phyloP scores from a whole-genome alignment of 2,329 filamentous ascomycete species.

The Corniculantispora saksenae region DNA sequence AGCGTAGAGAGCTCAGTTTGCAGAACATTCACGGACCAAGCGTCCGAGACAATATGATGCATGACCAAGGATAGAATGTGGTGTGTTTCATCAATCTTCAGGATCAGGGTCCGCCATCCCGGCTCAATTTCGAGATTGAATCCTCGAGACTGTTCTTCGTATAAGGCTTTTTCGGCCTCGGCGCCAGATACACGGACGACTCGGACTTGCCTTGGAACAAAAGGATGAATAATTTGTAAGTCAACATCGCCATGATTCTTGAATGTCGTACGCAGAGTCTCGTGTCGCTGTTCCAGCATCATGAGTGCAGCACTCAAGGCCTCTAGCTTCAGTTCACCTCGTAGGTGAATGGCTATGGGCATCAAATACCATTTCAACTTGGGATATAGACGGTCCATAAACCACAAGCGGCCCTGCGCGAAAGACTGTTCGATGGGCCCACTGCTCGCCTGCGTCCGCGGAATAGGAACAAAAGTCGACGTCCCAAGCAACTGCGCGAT shows the following conservation, averaged over 20 bases:
- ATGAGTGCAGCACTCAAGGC: conserved; percentile 11
- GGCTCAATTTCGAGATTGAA: conserved; percentile 27
- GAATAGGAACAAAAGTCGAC: too few species aligned
- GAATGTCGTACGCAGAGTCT: conserved; percentile 19
- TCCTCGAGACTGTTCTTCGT: conserved; percentile 22
- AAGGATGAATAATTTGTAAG: not conserved
- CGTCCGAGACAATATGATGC: conserved; percentile 17
- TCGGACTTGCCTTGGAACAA: too few species aligned
- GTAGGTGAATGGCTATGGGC: conserved; percentile 16
- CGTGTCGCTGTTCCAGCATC: conserved; percentile 21
- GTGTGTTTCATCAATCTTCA: conserved; percentile 19
- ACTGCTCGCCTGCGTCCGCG: too few species aligned
- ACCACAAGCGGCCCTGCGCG: conserved; percentile 22
- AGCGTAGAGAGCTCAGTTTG: conserved; percentile 22
- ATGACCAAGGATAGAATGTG: conserved; percentile 22
- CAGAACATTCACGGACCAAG: conserved; percentile 15
- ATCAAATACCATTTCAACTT: conserved; percentile 19
- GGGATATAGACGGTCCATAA: conserved; percentile 20
- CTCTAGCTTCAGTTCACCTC: conserved; percentile 12
- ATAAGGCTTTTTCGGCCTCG: not conserved
- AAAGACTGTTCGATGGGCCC: conserved; percentile 24
- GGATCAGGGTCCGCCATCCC: conserved; percentile 25
- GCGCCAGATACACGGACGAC: too few species aligned
- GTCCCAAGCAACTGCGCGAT: too few species aligned
- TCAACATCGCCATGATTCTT: not conserved